Base-by-base conservation (phyloP, 139 green algal genomes). In the Tetraselmis chui region DNA sequence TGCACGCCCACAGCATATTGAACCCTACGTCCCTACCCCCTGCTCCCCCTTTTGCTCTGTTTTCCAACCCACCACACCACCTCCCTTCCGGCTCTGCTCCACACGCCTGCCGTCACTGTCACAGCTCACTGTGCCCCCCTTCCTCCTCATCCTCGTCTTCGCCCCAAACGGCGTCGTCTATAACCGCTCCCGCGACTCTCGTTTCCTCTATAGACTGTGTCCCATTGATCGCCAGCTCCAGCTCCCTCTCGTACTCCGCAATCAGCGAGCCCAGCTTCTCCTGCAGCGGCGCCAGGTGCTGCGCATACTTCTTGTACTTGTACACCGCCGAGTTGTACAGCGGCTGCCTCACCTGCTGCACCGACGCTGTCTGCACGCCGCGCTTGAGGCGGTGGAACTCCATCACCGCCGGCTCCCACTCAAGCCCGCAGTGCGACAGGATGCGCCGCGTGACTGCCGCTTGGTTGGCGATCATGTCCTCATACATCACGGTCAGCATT, bases 351-450 rank as follows among this genome's bases (percentile, higher is more conserved):
- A 88, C 89, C 89, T 94, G 91, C 29, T 81, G 86, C 31, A 93
- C 81, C 83, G 91, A 94, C 59, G 92, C 92, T 0, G 92, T 95
- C 2, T 85, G 59, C 59, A 96, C 91, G 0, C 79, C 75, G n/a
- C 91, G 85, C 30, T 82, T 45, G 22, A 77, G 85, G 2, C 76
- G 30, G 32, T 92, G 86, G 75, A 93, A 94, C 45, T 81, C 18
- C 85, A 94, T 85, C 79, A 94, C 89, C 1, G 18, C 29, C 0
- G 77, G 2, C 28, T 94, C 82, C 90, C 90, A 95, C 1, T 78
- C 31, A 67, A 95, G 84, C 2, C 88, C 86, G 78, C 88, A 92
- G 45, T 84, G 84, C n/a, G 79, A 28, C 77, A 93, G 80, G 67
- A 95, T 76, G 25, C 82, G 27, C 22, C 83, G 74, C 0, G 77